These are phyloP conservation scores for Dictyostelium brefeldianum DNA, from an alignment of 78 protist species.

Conservation along the genomic window DNA sequence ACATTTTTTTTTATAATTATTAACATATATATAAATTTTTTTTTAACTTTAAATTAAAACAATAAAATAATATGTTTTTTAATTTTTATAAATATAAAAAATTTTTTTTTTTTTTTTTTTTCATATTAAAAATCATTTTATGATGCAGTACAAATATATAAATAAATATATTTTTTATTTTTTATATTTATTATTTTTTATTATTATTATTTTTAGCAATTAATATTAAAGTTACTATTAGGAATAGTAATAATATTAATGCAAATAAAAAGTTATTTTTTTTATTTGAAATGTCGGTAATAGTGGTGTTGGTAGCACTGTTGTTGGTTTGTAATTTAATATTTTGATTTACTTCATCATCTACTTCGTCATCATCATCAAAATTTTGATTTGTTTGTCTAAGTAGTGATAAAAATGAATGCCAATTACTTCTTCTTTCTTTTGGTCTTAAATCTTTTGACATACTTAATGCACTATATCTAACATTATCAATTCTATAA, in stretches of 20 bases:
- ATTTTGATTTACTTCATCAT: not conserved
- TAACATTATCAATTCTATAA: not conserved
- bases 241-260: not conserved
- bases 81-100: not conserved
- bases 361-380: not conserved
- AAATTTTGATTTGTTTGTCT: not conserved
- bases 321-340: too few relatives aligned
- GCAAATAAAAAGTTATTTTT: not conserved
- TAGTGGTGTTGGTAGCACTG: not conserved
- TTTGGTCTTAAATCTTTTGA: slow-evolving; percentile 10
- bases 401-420: slow-evolving; percentile 7
- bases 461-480: slow-evolving; percentile 50
- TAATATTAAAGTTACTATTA: not conserved
- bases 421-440: slow-evolving; percentile 26
- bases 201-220: not conserved
- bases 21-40: not conserved
- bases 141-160: too few relatives aligned
- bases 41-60: too few relatives aligned
- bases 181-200: not conserved
- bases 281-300: not conserved
- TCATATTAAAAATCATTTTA: too few relatives aligned
- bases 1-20: too few relatives aligned
- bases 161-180: too few relatives aligned
- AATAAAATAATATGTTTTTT: too few relatives aligned
- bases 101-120: not conserved